Base-by-base conservation (phyloP, 108 stramenopile genomes). In the Halocafeteria seosinensis region DNA sequence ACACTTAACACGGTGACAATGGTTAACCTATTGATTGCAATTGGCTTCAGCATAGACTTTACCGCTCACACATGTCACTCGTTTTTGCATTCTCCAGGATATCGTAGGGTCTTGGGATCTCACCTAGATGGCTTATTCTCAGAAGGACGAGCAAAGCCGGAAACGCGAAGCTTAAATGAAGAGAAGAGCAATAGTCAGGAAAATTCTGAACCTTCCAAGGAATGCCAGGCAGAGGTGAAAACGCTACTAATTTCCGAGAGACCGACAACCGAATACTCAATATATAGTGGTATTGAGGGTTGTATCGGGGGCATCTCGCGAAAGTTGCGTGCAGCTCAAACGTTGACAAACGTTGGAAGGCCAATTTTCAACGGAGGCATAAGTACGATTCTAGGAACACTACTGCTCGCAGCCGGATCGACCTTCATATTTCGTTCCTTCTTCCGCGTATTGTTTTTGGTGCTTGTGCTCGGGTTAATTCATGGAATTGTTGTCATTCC, bases 11-110 rank as follows among this genome's bases (percentile, higher is more conserved):
- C 61, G 17, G 32, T 62, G 29, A 28, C 35, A 1, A 29, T 2
- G 9, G 47, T 62, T 25, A 62, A 62, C 61, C 5, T 62, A 23
- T 13, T 62, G 8, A 37, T 62, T 25, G 32, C 61, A 37, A 62
- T 62, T 38, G 61, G 61, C 9, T 38, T 62, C 27, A 8, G 24
- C 24, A 38, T 62, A 1, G 61, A 62, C n/a, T 24, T 26, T 27
- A 4, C 3, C 34, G 61, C 61, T 8, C 61, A 62, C 61, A 28
- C 47, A 3, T 12, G 38, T 6, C 61, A 62, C 17, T 37, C 61
- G 5, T 34, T 12, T 2, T 26, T 62, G 34, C 32, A 34, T 35
- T 21, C 27, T 35, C 2, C 12, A 12, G 57, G 57, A 17, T 55
- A 9, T n/a, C n/a, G n/a, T n/a, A n/a, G n/a, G n/a, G n/a, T n/a